Percentiles rank a stretch among this genome's conserved stretches.
These are phyloP conservation scores for Boletus eberwhitei DNA, from an alignment of 768 basidiomycete species.

Conservation along the genomic window DNA sequence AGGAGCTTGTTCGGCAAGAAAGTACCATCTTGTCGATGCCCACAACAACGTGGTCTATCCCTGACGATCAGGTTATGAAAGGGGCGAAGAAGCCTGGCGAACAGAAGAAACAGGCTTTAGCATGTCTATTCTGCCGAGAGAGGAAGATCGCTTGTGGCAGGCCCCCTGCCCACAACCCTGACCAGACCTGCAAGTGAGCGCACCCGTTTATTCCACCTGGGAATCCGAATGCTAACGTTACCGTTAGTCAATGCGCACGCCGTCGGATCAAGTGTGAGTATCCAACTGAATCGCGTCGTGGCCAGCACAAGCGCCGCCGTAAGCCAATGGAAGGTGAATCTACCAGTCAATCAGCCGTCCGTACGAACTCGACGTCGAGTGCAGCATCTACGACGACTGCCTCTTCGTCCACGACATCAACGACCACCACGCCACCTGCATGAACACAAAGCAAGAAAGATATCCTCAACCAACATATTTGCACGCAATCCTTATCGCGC, in stretches of 20 bases:
- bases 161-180: constrained; percentile 35
- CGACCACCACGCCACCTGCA: constrained; percentile 20
- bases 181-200: constrained; percentile 47
- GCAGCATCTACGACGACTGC: constrained; percentile 13
- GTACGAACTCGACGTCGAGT: constrained; percentile 20
- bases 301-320: constrained; percentile 42
- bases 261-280: constrained; percentile 45
- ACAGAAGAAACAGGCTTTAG: constrained; percentile 45
- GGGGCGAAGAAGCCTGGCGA: constrained; percentile 33
- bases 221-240: constrained; percentile 17
- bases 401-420: constrained; percentile 20
- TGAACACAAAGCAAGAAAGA: constrained; percentile 10
- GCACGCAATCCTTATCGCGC: constrained; percentile 7
- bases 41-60: constrained; percentile 33
- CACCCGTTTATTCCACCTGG: constrained; percentile 4
- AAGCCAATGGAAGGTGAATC: constrained; percentile 29
- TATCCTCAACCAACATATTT: neutral
- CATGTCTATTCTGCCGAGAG: constrained; percentile 48
- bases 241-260: constrained; percentile 44
- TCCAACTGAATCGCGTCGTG: constrained; percentile 48
- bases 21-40: constrained; percentile 18
- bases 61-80: constrained; percentile 33
- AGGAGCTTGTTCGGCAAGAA: constrained; percentile 31
- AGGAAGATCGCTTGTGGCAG: constrained; percentile 50
- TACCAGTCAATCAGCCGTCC: constrained; percentile 17